Base-by-base conservation (phyloP, 768 basidiomycete genomes). In the Kwoniella newhampshirensis region DNA sequence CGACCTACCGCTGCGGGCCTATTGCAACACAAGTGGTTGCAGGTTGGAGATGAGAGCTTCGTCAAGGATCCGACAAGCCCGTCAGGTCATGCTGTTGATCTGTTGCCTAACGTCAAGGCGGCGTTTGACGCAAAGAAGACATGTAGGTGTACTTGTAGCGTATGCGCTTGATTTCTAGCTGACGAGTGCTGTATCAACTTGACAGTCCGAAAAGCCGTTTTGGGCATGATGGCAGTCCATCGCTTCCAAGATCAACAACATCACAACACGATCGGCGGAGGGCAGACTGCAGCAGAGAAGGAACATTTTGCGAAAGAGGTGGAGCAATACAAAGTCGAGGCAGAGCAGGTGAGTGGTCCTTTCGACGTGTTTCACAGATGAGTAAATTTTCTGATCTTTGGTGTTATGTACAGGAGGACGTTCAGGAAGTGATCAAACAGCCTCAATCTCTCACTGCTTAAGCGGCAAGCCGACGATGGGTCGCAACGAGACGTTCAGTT, bases 101-200 rank as follows among this genome's bases (percentile, higher is more conserved):
- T 98, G 68, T 78, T 97, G 66, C 93, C 94, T 26, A 83, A 87
- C 42, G 87, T 98, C 77, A 89, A 86, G 81, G 88, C 84, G 77
- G 86, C 85, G 27, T 92, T 96, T 79, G 85, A 96, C 73, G 91
- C 90, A 28, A 88, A 83, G 79, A 84, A 83, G 77, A 84, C 89
- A 17, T 94, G 89, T 90, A 70, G 51, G 87, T 81, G 11, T 17
- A 13, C 32, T 6, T 6, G 43, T 36, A 42, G 44, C n/a, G 9
- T 45, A 6, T 13, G 32, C 6, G 7, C 32, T 32, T 32, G 7
- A 1, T 26, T 41, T 48, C 35, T 32, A 9, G 8, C 32, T 32
- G 32, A 32, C 41, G 50, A 55, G n/a, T 45, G 30, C 7, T 13
- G 13, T 32, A 13, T 6, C 32, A 32, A n/a, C 32, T 6, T 13